A percentile compares a stretch with the other conserved stretches of the same genome.
Evolutionary conservation across 1,284 basidiomycete genomes (phyloP).

Genomic region (Porogramme epimiltina): DNA sequence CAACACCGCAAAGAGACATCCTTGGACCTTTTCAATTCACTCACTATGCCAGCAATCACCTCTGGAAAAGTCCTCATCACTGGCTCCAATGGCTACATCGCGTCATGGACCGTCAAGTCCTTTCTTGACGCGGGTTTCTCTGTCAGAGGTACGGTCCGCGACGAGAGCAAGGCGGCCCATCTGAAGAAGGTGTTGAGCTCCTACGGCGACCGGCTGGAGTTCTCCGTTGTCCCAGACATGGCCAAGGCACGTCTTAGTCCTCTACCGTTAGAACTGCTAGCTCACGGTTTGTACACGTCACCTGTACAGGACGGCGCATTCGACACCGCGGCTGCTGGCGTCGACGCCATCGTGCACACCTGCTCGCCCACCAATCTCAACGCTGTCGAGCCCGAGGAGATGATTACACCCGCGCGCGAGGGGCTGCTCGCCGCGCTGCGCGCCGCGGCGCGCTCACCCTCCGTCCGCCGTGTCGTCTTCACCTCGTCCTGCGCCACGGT

Average conservation of each 20-base stretch:
- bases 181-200: neutral
- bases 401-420: slow-evolving; percentile 33
- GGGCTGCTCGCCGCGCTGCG: slow-evolving; percentile 29
- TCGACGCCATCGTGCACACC: slow-evolving; percentile 46
- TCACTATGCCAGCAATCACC: neutral
- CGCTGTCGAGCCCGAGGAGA: slow-evolving; percentile 36
- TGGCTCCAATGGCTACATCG: neutral
- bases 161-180: neutral
- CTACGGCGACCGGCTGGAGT: neutral
- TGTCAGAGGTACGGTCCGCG: neutral
- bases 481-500: slow-evolving; percentile 59
- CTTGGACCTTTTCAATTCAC: neutral
- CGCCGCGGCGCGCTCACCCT: slow-evolving; percentile 34
- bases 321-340: slow-evolving; percentile 41
- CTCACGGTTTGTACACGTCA: neutral
- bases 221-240: neutral
- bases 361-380: slow-evolving; percentile 43
- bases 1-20: no score
- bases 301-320: slow-evolving; percentile 36
- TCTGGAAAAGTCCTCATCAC: neutral
- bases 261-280: neutral
- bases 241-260: neutral
- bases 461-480: slow-evolving; percentile 61
- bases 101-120: neutral
- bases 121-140: neutral